Base-by-base conservation (phyloP, 2,329 filamentous ascomycete species). In the Calonectria henricotiae region DNA sequence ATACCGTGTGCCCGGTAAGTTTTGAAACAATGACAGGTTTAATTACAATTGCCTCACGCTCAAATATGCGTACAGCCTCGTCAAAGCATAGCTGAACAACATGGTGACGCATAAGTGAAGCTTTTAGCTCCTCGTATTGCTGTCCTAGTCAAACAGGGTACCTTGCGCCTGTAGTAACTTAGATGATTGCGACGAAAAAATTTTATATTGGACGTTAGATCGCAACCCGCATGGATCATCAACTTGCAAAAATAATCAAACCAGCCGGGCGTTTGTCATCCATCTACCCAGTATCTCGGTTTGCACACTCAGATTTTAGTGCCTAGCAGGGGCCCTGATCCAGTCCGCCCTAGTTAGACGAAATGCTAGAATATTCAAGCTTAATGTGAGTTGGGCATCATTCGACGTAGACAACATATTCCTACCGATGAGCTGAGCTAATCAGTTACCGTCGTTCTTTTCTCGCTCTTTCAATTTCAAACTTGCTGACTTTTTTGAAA, bases 21-120 rank as follows among this genome's bases (percentile, higher is more conserved):
- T 63, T 37, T 63, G 44, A 49, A 63, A 51, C 44, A 25, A 23
- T 63, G 61, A 51, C 55, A 61, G 55, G 44, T 13, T 39, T n/a
- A 49, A 30, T 41, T 63, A 30, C 44, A 25, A n/a, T 61, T 13
- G 23, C 20, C 25, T 37, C 35, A 23, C 12, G n/a, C 8, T n/a
- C 13, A 32, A 39, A 15, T 37, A 39, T 25, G 23, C 9, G n/a
- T 17, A 23, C 51, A 58, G 51, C 51, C 51, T 39, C 51, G 51
- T 37, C 20, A 17, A 39, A 27, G 8, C 20, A 25, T 25, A 32
- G 32, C 51, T 58, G 32, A 39, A 37, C 5, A 25, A 23, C 51
- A 58, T 25, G 35, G 51, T 12, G 37, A 13, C 8, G 51, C 20
- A 37, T 23, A 58, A 41, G 13, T 25, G 51, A 39, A 58, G 51